Evolutionary conservation across 2,329 filamentous ascomycete species (phyloP), one percentile per base, ranked within the genome.

Genomic region (Nannizziopsis arthrosporioides): DNA sequence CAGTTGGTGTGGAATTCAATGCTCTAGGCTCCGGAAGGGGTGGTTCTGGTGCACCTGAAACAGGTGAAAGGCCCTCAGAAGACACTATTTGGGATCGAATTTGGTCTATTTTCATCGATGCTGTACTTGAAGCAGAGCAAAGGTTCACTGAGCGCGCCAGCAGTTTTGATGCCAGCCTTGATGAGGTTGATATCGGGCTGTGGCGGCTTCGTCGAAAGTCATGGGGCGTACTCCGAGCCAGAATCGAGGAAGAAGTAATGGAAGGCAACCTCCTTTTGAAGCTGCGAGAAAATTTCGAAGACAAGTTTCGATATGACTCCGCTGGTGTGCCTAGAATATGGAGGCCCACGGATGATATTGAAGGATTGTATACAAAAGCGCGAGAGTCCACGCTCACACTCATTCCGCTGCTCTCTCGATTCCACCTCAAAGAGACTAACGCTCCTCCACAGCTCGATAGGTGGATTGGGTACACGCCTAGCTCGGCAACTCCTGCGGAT

Each of bases 291-390:
- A 96, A 95, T 70, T 98, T 98, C 57, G 92, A 98, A 68, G 92
- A 98, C 71, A 95, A 94, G 68, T 98, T 98, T 77, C 83, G 92
- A 54, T 98, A 98, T 60, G 92, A 98, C 59, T 89, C 95, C 51
- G 81, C 81, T 5, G 92, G 92, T 19, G 92, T 98, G 3, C 92
- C 92, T 4, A 78, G 92, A 51, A 94, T 98, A 66, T 98, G 92
- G 92, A 81, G 89, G 18, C 92, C 92, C 1, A 89, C 83, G 1
- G 92, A 98, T 63, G 92, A 98, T 61, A 98, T 98, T 52, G 92
- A 98, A 70, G 89, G 90, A 40, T 73, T 93, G 37, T 98, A 96
- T 67, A 95, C 88, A 32, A 83, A 81, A 54, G 90, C 92, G 2
- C 80, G 90, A 54, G 90, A 96, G 68, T 93, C 87, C 4, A 98